Base-by-base conservation (phyloP, 2,329 filamentous ascomycete genomes). In the Fusarium sp. region DNA sequence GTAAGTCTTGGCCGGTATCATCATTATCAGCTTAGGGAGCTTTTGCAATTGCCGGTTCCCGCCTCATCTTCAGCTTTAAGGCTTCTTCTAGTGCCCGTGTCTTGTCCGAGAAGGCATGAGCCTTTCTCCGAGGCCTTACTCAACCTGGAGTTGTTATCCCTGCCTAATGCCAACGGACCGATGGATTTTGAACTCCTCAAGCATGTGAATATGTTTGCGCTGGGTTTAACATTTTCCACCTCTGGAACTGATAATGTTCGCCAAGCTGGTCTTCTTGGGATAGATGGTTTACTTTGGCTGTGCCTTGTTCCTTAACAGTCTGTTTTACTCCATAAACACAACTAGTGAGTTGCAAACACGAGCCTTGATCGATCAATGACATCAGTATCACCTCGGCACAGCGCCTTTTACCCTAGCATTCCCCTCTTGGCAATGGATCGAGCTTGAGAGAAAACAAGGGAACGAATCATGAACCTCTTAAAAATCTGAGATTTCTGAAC, bases 21-120 rank as follows among this genome's bases (percentile, higher is more conserved):
- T 18, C 24, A 65, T 18, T 24, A 60, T 54, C 53, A 58, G 44
- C 47, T 59, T 38, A 20, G 30, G 35, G 32, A 53, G 56, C 44
- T 26, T 35, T 57, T 60, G 36, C 32, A 61, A 72, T 38, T 66
- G 51, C 57, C 67, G 47, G 65, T 55, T 55, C 55, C 70, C 73
- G 72, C 73, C 60, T 77, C 61, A 66, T 55, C 36, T 53, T 59
- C 70, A 70, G 66, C 71, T 74, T 53, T 58, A 74, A 55, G 66
- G 42, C 53, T 68, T 71, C 54, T 41, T 36, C 36, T 36, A 41
- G 71, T 60, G 70, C 48, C 66, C 38, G 30, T 53, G 65, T 48
- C 59, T 60, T 63, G n/a, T 63, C 54, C 63, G 39, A 53, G 55
- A 45, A 61, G 51, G 41, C 50, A 57, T 56, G 54, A 64, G 41